Evolutionary conservation across 139 green algal genomes (phyloP).

Genomic region (Zygnema circumcarinatum): DNA sequence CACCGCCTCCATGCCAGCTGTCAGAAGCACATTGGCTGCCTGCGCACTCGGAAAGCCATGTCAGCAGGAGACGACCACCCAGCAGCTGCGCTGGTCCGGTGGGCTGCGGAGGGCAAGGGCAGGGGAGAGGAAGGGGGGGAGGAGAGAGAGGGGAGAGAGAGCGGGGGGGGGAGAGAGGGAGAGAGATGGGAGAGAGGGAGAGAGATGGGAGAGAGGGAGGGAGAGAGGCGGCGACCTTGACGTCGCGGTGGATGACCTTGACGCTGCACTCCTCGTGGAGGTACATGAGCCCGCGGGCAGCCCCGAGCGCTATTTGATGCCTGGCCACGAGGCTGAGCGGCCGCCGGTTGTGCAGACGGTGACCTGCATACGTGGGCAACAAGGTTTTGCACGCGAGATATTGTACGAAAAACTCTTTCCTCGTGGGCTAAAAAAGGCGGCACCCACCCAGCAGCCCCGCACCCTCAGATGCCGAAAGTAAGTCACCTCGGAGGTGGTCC

Average conservation of each 20-base stretch:
- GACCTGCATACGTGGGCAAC: too few relatives aligned
- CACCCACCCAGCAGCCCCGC: neutral
- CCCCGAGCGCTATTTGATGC: slow-evolving; percentile 37
- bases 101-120: too few relatives aligned
- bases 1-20: neutral
- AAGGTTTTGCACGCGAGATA: too few relatives aligned
- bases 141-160: too few relatives aligned
- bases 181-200: too few relatives aligned
- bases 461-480: neutral
- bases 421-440: too few relatives aligned
- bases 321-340: neutral
- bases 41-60: too few relatives aligned
- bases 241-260: slow-evolving; percentile 82
- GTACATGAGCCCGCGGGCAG: slow-evolving; percentile 62
- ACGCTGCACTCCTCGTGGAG: slow-evolving; percentile 77
- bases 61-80: too few relatives aligned
- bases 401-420: neutral
- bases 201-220: neutral
- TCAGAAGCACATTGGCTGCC: slow-evolving; percentile 26
- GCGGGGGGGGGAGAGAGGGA: too few relatives aligned
- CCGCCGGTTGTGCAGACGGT: neutral
- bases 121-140: too few relatives aligned
- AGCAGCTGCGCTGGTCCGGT: too few relatives aligned
- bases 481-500: neutral
- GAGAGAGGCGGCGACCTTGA: slow-evolving; percentile 66